Base-by-base conservation (phyloP, 2,329 filamentous ascomycete genomes). In the Leptographium wingfieldii region DNA sequence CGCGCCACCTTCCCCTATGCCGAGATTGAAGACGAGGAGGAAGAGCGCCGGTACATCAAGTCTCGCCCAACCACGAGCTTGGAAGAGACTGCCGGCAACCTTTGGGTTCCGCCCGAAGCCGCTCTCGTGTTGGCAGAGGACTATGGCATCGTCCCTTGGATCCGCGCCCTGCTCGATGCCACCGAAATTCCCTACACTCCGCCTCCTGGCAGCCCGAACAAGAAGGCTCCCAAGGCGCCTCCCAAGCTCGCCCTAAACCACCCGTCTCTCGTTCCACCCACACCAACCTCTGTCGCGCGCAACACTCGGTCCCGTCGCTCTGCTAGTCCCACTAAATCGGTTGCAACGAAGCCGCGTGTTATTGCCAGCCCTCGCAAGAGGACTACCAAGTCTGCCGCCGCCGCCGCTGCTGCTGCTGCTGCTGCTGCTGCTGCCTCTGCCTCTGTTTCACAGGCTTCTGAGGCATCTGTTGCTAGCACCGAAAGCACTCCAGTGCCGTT, bases 81-180 rank as follows among this genome's bases (percentile, higher is more conserved):
- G 60, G 92, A 97, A 70, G 94, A 97, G 77, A 91, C 94, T 35
- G 94, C 94, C 31, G 94, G 94, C 54, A 99, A 96, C 72, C 84
- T 99, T 58, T 99, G 94, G 94, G 92, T 97, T 57, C 84, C 90
- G 55, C 91, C 92, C 6, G 80, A 86, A 65, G 74, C 83, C 83
- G 94, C 94, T 43, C 80, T 99, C 53, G 76, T 82, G 61, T 80
- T 99, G 14, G 89, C 92, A 57, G 84, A 88, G 54, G 92, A 97
- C 73, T 99, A 97, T 72, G 80, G 83, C 60, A 91, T 97, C 72
- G 74, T 80, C 56, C 79, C 87, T 53, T 99, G 94, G 94, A 90
- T 99, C 66, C 84, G 84, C 60, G 94, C 94, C n/a, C 80, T 99
- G 22, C 81, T 99, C 56, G 92, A 97, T 70, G 85, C 90, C n/a